These are phyloP conservation scores for Ascochyta rabiei DNA, from an alignment of 2,329 filamentous ascomycete species.

Conservation along the genomic window DNA sequence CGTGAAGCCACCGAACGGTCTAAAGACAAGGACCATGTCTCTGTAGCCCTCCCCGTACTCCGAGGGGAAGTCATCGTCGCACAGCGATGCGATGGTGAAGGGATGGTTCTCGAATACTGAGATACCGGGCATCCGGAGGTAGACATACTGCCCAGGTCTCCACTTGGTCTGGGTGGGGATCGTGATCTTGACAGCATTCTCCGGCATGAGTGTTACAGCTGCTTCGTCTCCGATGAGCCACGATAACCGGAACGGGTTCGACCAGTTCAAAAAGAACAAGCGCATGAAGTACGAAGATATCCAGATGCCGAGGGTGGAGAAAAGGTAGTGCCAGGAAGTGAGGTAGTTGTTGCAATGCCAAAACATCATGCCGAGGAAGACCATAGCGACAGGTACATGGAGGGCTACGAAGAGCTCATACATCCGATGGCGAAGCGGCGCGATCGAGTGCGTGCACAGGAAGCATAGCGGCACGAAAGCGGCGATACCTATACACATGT, in stretches of 20 bases:
- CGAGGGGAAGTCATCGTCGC: constrained; percentile 90
- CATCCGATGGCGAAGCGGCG: constrained; percentile 73
- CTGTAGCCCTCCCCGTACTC: constrained; percentile 86
- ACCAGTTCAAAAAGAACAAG: constrained; percentile 88
- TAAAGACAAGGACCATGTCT: constrained; percentile 89
- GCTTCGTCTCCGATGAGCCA: constrained; percentile 92
- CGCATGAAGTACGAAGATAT: constrained; percentile 73
- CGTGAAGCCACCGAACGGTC: constrained; percentile 90
- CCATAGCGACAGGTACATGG: constrained; percentile 80
- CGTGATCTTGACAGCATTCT: constrained; percentile 94
- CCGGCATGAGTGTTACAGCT: constrained; percentile 84
- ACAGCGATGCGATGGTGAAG: constrained; percentile 92
- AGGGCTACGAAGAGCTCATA: constrained; percentile 87
- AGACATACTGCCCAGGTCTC: constrained; percentile 93
- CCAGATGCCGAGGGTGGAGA: constrained; percentile 80
- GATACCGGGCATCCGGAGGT: constrained; percentile 91
- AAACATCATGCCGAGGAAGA: constrained; percentile 85
- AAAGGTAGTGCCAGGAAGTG: constrained; percentile 88
- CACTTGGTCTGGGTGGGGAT: constrained; percentile 92
- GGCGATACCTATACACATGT: constrained; percentile 55
- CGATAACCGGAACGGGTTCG: constrained; percentile 75
- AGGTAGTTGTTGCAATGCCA: constrained; percentile 97
- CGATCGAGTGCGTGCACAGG: constrained; percentile 84
- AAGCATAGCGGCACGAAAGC: constrained; percentile 81
- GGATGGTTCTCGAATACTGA: constrained; percentile 91